Conservation (phyloP, 139 green algal species). For the Pleodorina starrii region DNA sequence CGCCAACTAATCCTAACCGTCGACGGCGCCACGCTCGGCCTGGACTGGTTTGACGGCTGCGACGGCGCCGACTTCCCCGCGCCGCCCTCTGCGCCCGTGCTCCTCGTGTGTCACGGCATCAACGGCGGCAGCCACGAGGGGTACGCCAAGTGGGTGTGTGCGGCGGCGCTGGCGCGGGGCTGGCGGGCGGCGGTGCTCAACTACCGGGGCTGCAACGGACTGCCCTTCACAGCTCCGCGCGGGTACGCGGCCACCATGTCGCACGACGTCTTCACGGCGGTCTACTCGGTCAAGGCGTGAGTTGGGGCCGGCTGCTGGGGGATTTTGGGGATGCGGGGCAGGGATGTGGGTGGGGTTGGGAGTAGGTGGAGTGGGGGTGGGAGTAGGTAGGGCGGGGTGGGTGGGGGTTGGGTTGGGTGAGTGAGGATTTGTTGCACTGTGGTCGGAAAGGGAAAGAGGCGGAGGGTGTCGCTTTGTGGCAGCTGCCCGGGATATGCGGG, state of each 20-base stretch:
- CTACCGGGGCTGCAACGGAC: conserved; percentile 77
- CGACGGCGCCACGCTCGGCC: conserved; percentile 74
- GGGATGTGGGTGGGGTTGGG: no score
- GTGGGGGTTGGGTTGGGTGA: no score
- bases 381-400: no score
- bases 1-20: conserved; percentile 62
- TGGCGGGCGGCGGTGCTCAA: conserved; percentile 56
- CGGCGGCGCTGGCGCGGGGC: conserved; percentile 51
- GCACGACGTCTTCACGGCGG: conserved; percentile 67
- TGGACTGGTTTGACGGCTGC: conserved; percentile 81
- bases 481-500: no score
- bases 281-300: conserved; percentile 65
- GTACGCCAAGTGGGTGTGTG: conserved; percentile 81
- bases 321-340: no score
- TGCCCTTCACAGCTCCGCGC: conserved; percentile 68
- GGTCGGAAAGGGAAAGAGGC: no score
- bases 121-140: conserved; percentile 80
- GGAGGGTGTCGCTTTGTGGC: no score
- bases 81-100: conserved; percentile 52
- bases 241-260: conserved; percentile 72
- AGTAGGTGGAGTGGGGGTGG: no score
- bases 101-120: conserved; percentile 76
- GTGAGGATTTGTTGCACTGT: no score
- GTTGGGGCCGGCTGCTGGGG: no score
- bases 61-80: conserved; percentile 46